These are phyloP conservation scores for Anthracocystis walkeri DNA, from an alignment of 1,284 basidiomycete species.

Conservation along the genomic window DNA sequence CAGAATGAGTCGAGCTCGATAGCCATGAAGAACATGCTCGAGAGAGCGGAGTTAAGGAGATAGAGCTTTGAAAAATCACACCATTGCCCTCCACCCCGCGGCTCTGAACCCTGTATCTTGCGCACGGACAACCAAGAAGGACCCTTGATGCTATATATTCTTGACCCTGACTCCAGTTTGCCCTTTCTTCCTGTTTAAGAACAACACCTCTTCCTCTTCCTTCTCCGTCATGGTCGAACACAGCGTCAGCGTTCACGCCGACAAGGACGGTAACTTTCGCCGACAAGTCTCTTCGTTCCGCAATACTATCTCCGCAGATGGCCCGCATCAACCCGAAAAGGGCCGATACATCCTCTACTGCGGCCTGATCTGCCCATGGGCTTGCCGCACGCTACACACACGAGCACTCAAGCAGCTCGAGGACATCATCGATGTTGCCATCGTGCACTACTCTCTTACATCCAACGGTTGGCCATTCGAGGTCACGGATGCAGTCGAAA, in stretches of 20 bases:
- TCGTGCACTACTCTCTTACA: conserved; percentile 86
- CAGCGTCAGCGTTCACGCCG: conserved; percentile 38
- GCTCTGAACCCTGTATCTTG: neutral
- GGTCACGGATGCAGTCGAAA: conserved; percentile 25
- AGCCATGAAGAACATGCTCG: neutral
- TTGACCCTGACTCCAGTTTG: neutral
- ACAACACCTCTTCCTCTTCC: neutral
- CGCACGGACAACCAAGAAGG: neutral
- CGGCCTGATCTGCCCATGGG: conserved; percentile 77
- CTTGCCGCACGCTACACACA: conserved; percentile 85
- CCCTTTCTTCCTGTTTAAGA: neutral
- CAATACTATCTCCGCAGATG: conserved; percentile 74
- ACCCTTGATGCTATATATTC: neutral
- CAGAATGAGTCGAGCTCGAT: neutral
- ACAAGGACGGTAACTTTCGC: conserved; percentile 82
- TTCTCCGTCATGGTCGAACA: conserved; percentile 32
- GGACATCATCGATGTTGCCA: conserved; percentile 72
- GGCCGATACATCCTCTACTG: conserved; percentile 73
- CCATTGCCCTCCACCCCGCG: neutral
- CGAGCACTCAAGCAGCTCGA: conserved; percentile 91
- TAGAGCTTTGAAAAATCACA: conserved; percentile 4
- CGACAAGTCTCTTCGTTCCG: conserved; percentile 80
- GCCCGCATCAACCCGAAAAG: conserved; percentile 82
- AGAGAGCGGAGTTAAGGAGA: neutral
- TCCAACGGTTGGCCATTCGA: conserved; percentile 86